These are phyloP conservation scores for Camelina hispida DNA, from an alignment of 345 rosid genomes.

Conservation along the genomic window DNA sequence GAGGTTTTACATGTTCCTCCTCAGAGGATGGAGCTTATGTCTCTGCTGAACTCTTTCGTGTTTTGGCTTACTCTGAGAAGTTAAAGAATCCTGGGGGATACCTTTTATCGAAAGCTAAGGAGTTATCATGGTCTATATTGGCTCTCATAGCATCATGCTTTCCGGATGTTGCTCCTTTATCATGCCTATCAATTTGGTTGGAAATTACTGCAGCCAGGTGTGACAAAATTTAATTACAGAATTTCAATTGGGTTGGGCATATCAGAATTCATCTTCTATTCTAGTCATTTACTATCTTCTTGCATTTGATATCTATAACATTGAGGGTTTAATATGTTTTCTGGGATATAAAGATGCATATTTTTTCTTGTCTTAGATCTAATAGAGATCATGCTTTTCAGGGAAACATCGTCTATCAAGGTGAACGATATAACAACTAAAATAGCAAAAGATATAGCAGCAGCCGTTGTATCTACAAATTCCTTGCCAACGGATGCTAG, in stretches of 20 bases:
- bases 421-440: slow-evolving; percentile 88
- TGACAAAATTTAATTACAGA: slow-evolving; percentile 21
- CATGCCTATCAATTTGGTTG: slow-evolving; percentile 93
- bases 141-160: slow-evolving; percentile 97
- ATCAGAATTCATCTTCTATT: slow-evolving; percentile 6
- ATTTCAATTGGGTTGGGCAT: slow-evolving; percentile 22
- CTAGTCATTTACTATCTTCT: slow-evolving; percentile 3
- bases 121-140: slow-evolving; percentile 92
- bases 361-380: slow-evolving; percentile 30
- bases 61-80: slow-evolving; percentile 92
- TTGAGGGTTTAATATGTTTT: slow-evolving; percentile 6
- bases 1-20: slow-evolving; percentile 52
- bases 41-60: slow-evolving; percentile 83
- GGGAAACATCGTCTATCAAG: slow-evolving; percentile 97
- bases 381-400: slow-evolving; percentile 50
- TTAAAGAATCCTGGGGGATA: slow-evolving; percentile 79
- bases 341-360: slow-evolving; percentile 24
- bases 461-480: slow-evolving; percentile 86
- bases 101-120: slow-evolving; percentile 87
- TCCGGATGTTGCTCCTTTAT: slow-evolving; percentile 78
- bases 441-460: slow-evolving; percentile 79
- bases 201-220: slow-evolving; percentile 99
- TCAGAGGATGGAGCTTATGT: slow-evolving; percentile 60
- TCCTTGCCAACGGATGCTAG: slow-evolving; percentile 59
- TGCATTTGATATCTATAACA: slow-evolving; percentile 21